phyloP scores from a whole-genome alignment of 2,329 filamentous ascomycete genomes.

The Dactylella cylindrospora region DNA sequence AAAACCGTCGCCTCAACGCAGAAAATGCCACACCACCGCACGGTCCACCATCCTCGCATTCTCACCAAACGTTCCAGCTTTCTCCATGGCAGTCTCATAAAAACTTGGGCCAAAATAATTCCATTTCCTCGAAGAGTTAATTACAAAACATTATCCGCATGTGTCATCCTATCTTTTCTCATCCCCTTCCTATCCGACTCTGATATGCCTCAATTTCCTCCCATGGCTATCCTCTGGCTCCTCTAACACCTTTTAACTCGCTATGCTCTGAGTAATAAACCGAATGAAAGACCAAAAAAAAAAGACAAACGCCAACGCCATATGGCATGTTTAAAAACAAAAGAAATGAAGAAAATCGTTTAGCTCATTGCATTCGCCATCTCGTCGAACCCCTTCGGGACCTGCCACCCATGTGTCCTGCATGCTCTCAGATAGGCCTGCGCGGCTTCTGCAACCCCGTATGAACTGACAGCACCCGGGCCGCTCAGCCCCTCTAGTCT shows the following conservation, averaged over 20 bases:
- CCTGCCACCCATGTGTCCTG: constrained; percentile 68
- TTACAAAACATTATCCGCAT: constrained; percentile 25
- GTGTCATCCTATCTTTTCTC: constrained; percentile 25
- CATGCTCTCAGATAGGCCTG: constrained; percentile 73
- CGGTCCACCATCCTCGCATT: background rate
- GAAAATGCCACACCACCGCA: constrained; percentile 13
- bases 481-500: constrained; percentile 58
- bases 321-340: constrained; percentile 1
- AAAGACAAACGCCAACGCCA: background rate
- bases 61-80: constrained; percentile 30
- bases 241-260: too few species aligned
- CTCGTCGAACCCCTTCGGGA: constrained; percentile 63
- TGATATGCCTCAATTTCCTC: constrained; percentile 1
- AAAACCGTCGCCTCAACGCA: constrained; percentile 1
- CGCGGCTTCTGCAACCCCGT: constrained; percentile 69
- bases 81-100: constrained; percentile 12
- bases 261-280: too few species aligned
- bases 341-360: background rate
- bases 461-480: constrained; percentile 53
- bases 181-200: constrained; percentile 12
- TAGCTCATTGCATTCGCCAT: constrained; percentile 20
- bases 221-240: constrained; percentile 8
- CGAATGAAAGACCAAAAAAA: background rate
- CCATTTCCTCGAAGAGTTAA: constrained; percentile 25
- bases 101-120: constrained; percentile 28